These are phyloP conservation scores for Tetrahymena thermophila DNA, from an alignment of 73 alveolate species.

Conservation along the genomic window DNA sequence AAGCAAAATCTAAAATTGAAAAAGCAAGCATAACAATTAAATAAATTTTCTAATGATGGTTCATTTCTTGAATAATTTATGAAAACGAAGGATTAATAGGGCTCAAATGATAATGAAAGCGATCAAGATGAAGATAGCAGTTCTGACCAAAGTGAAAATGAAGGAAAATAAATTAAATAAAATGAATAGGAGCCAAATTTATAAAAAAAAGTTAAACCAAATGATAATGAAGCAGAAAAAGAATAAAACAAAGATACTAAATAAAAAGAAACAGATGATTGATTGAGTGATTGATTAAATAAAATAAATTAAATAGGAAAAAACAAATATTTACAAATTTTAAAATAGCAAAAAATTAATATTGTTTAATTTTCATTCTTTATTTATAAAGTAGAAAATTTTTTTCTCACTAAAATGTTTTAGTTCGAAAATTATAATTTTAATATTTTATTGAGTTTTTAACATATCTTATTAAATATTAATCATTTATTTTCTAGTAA, in stretches of 20 bases:
- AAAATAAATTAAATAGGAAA: neutral
- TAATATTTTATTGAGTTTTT: too few relatives aligned
- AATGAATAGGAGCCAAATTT: neutral
- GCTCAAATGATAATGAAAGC: neutral
- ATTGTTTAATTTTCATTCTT: too few relatives aligned
- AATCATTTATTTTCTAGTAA: too few relatives aligned
- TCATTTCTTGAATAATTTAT: neutral
- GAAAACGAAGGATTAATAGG: neutral
- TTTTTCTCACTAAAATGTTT: too few relatives aligned
- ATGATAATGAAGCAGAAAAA: neutral
- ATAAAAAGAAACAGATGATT: neutral
- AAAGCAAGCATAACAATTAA: neutral
- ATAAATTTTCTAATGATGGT: neutral
- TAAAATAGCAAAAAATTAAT: neutral
- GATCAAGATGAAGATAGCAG: neutral
- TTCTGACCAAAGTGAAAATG: neutral
- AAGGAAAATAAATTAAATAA: neutral
- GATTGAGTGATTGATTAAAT: neutral
- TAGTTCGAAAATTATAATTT: too few relatives aligned
- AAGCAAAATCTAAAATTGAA: neutral
- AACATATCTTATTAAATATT: too few relatives aligned
- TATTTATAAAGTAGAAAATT: too few relatives aligned
- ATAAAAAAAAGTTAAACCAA: neutral
- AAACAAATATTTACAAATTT: neutral
- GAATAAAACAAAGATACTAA: neutral